Base-by-base conservation (phyloP, 2,329 filamentous ascomycete species). In the Taxawa tesnikishii region DNA sequence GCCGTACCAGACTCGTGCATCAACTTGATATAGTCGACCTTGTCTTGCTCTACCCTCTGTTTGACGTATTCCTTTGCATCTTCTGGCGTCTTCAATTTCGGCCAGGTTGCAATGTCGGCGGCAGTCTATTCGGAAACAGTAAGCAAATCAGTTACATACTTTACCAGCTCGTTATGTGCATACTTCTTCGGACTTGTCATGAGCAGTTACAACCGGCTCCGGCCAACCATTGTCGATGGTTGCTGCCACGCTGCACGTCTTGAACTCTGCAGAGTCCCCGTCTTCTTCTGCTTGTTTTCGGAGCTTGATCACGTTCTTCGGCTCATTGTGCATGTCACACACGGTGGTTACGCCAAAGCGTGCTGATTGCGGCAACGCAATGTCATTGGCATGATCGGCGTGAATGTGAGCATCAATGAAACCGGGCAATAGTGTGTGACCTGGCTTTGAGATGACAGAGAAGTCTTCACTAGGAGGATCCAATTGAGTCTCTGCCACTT, bases 191-290 rank as follows among this genome's bases (percentile, higher is more conserved):
- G 33, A 43, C 26, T 56, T 51, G 36, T 61, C 49, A 32, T 56
- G 51, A 9, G 54, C 55, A 4, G 51, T 46, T 19, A 64, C 55
- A 5, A 65, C 51, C 0, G 59, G 54, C 36, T 54, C 55, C 0
- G 67, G 67, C 67, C 67, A 71, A 3, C 67, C 67, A 23, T 60
- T 63, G 4, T 65, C 56, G 18, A 70, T 60, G 0, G 65, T 69
- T 4, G 67, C 67, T 0, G 60, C 56, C 39, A 59, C 54, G 8
- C 63, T 60, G 2, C 60, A 59, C 1, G 56, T 65, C 42, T 68
- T 70, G 43, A 68, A 57, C 34, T 65, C 60, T 5, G 65, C 62
- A 7, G 50, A 38, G 43, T 66, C 45, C 45, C 52, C 34, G 37
- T 45, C 32, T 47, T 48, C 40, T 12, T 19, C 29, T 9, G 32